phyloP scores from a whole-genome alignment of 345 rosid genomes.

The Hibiscus syriacus region DNA sequence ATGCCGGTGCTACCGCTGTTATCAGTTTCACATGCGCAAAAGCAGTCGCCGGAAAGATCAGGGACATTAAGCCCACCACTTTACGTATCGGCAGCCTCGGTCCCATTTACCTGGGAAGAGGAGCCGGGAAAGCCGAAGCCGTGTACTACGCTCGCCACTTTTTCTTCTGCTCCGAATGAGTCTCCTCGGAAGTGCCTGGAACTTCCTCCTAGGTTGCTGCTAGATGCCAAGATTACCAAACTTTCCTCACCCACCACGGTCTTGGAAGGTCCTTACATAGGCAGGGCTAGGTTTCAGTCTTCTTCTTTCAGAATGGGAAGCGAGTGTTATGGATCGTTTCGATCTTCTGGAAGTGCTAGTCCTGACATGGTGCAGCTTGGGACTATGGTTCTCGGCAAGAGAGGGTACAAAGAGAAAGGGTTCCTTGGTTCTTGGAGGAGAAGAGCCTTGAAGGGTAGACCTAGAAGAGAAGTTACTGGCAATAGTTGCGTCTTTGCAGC shows the following conservation, averaged over 20 bases:
- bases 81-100: constrained; percentile 53
- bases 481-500: constrained; percentile 34
- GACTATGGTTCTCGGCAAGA: constrained; percentile 14
- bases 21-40: constrained; percentile 25
- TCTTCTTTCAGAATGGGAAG: constrained; percentile 31
- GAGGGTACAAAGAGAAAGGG: constrained; percentile 27
- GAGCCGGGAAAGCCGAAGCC: constrained; percentile 82
- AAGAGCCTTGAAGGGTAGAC: constrained; percentile 28
- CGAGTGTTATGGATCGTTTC: constrained; percentile 37
- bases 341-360: constrained; percentile 8
- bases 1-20: constrained; percentile 32
- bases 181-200: constrained; percentile 42
- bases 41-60: constrained; percentile 49
- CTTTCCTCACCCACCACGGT: constrained; percentile 42
- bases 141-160: constrained; percentile 17
- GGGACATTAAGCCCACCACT: constrained; percentile 54
- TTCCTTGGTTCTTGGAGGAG: constrained; percentile 41
- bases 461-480: constrained; percentile 33
- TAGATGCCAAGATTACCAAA: constrained; percentile 33
- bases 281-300: constrained; percentile 14
- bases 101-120: constrained; percentile 88
- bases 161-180: constrained; percentile 11
- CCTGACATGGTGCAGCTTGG: constrained; percentile 24
- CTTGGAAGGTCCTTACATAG: constrained; percentile 31
- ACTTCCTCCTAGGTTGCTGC: constrained; percentile 55